phyloP scores from a whole-genome alignment of 179 eudicot genomes.

The Beta lomatogona region DNA sequence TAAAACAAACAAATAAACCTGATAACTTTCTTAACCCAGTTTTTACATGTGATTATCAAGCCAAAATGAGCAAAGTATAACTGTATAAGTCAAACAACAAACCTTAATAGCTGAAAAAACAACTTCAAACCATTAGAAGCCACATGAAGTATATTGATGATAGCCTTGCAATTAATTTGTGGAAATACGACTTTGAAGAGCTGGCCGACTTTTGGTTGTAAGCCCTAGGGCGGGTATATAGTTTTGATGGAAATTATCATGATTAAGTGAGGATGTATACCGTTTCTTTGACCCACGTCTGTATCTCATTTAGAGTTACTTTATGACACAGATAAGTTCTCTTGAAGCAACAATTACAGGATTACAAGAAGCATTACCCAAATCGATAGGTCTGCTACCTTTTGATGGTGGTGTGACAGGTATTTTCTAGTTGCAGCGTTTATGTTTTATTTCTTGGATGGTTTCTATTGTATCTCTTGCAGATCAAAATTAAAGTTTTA shows the following conservation, averaged over 20 bases:
- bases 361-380: slow-evolving; percentile 91
- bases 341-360: slow-evolving; percentile 89
- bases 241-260: neutral
- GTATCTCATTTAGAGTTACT: neutral
- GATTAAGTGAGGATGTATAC: neutral
- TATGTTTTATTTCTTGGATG: neutral
- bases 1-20: too few relatives aligned
- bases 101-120: too few relatives aligned
- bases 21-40: too few relatives aligned
- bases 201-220: neutral
- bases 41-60: too few relatives aligned
- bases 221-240: neutral
- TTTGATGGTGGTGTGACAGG: slow-evolving; percentile 94
- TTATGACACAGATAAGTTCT: slow-evolving; percentile 64
- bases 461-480: slow-evolving; percentile 1
- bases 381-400: slow-evolving; percentile 88
- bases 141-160: too few relatives aligned
- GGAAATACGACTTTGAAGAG: neutral
- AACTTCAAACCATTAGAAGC: too few relatives aligned
- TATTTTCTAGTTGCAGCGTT: slow-evolving; percentile 22
- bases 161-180: too few relatives aligned
- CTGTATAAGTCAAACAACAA: too few relatives aligned
- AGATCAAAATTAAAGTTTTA: slow-evolving; percentile 14
- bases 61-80: too few relatives aligned
- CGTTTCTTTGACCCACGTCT: neutral